Percentiles rank a stretch among this genome's conserved stretches.
phyloP scores from a whole-genome alignment of 192 early-diverging fungal genomes.

The Gryganskiella cystojenkinii region DNA sequence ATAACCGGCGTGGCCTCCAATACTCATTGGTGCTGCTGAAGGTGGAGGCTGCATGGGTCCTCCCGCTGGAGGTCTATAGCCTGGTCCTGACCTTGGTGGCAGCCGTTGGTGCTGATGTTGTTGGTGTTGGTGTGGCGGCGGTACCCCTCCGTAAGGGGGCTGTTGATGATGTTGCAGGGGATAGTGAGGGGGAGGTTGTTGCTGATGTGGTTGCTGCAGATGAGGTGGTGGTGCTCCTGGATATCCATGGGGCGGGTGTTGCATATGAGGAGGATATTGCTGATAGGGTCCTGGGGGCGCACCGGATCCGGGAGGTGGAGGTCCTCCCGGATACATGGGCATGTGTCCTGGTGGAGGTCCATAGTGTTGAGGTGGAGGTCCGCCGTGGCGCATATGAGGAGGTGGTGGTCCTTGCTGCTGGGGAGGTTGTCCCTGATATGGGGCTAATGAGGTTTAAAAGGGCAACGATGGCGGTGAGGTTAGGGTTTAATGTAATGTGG shows the following conservation, averaged over 20 bases:
- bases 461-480: not conserved
- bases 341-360: slow-evolving; percentile 40
- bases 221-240: slow-evolving; percentile 22
- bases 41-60: slow-evolving; percentile 11
- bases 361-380: not conserved
- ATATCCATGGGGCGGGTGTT: too few species aligned
- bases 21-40: slow-evolving; percentile 14
- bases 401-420: slow-evolving; percentile 21
- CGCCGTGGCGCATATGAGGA: slow-evolving; percentile 27
- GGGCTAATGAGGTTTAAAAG: not conserved
- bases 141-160: not conserved
- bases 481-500: not conserved
- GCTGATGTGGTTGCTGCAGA: not conserved
- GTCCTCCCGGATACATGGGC: slow-evolving; percentile 5
- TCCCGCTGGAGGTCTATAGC: slow-evolving; percentile 6
- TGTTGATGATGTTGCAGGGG: not conserved
- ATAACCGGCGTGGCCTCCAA: slow-evolving; percentile 12
- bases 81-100: slow-evolving; percentile 17
- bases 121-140: slow-evolving; percentile 9
- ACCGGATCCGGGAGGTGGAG: slow-evolving; percentile 8
- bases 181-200: not conserved
- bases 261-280: slow-evolving; percentile 2
- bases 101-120: not conserved
- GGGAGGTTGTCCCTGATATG: slow-evolving; percentile 24
- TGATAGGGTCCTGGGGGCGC: slow-evolving; percentile 17